These are phyloP conservation scores for Cornus suecica DNA, from an alignment of 148 eudicot genomes.

Conservation along the genomic window DNA sequence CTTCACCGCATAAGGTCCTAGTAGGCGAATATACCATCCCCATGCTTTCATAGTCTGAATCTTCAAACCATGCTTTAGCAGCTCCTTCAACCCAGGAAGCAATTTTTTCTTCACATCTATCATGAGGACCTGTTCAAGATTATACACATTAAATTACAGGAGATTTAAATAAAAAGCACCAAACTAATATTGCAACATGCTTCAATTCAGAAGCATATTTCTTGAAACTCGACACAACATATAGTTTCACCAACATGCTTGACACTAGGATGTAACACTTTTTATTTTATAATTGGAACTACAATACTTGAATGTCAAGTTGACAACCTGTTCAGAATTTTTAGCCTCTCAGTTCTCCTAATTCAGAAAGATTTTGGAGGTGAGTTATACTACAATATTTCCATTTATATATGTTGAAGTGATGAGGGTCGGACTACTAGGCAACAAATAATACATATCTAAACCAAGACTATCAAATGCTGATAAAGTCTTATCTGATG, in stretches of 20 bases:
- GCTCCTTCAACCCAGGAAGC: constrained; percentile 59
- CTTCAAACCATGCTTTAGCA: constrained; percentile 58
- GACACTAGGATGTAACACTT: background rate
- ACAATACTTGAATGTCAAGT: too few relatives aligned
- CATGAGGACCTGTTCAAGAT: constrained; percentile 43
- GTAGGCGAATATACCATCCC: constrained; percentile 78
- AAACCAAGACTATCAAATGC: background rate
- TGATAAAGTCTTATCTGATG: background rate
- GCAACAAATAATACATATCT: too few relatives aligned
- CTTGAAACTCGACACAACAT: background rate
- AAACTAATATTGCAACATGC: background rate
- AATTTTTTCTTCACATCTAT: constrained; percentile 59
- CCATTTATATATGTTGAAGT: background rate
- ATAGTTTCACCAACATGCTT: background rate
- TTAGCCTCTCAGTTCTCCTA: background rate
- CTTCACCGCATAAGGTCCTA: constrained; percentile 61
- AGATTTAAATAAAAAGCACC: background rate
- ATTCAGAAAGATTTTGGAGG: background rate
- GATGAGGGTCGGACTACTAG: background rate
- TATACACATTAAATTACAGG: background rate
- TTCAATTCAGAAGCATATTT: background rate
- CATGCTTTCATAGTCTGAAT: constrained; percentile 77
- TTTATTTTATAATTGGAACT: background rate
- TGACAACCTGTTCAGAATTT: background rate
- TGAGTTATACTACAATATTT: background rate